Evolutionary conservation across 2,329 filamentous ascomycete genomes (phyloP).

Genomic region (Colletotrichum cereale): DNA sequence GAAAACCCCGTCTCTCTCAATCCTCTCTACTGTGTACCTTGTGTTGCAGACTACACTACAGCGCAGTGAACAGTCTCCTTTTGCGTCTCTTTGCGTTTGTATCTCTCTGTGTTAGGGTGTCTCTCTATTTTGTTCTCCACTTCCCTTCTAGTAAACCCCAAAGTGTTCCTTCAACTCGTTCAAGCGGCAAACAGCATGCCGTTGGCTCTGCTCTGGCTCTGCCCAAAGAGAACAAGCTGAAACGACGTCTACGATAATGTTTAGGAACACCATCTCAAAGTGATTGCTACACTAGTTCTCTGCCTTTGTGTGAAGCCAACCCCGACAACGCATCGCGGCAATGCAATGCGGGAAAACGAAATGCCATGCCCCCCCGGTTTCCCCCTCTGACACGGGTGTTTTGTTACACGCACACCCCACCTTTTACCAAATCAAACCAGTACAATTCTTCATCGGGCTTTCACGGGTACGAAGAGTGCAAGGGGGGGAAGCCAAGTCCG

Average conservation of each 20-base stretch:
- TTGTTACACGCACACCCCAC: not conserved
- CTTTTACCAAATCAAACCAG: not conserved
- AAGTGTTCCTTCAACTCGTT: not conserved
- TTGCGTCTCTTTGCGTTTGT: not conserved
- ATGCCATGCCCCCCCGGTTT: conserved; percentile 9
- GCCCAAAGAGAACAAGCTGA: conserved; percentile 22
- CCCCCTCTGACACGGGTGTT: not conserved
- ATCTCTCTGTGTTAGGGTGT: no score
- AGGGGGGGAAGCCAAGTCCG: not conserved
- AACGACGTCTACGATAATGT: conserved; percentile 31
- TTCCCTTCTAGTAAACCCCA: not conserved
- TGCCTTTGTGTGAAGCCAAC: not conserved
- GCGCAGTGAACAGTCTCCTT: not conserved
- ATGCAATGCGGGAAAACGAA: conserved; percentile 36
- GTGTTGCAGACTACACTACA: not conserved
- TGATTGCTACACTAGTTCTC: not conserved
- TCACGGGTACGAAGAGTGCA: conserved; percentile 26
- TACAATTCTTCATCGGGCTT: conserved; percentile 28
- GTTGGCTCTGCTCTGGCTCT: not conserved
- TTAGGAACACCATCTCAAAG: conserved; percentile 24
- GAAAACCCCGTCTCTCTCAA: not conserved
- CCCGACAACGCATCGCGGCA: conserved; percentile 23
- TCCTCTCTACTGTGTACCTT: not conserved
- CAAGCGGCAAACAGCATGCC: not conserved
- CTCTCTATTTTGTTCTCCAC: no score